Base-by-base conservation (phyloP, 352 stramenopile species). In the Phytopythium montanum region DNA sequence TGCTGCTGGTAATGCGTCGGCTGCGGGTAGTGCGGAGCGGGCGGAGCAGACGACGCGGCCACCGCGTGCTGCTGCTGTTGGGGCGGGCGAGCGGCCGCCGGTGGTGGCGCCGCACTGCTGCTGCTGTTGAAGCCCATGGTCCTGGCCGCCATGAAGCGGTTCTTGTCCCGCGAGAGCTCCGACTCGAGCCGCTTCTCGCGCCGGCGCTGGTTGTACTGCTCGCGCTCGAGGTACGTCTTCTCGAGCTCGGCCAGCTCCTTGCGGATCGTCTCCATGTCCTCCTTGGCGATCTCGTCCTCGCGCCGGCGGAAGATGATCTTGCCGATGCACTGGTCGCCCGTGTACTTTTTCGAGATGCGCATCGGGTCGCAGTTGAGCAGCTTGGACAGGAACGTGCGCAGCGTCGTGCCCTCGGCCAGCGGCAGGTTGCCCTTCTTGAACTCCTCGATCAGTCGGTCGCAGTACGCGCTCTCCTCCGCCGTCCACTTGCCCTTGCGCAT, bases 261-360 rank as follows among this genome's bases (percentile, higher is more conserved):
- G 1, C 83, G 78, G 49, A 91, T 96, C 12, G 54, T 69, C 58
- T 92, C 82, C 69, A 92, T 80, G 44, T 95, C 84, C 8, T 90
- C 84, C 49, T 90, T 88, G 3, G 82, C 66, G 13, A 92, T 69
- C n/a, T 90, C 77, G 49, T 91, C 81, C 56, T 91, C 86, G 33
- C 85, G 72, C 33, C 82, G 70, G 10, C 84, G 77, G 56, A 92
- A 93, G 62, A 79, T 74, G 46, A 92, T 87, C 73, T 99, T 99
- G 66, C 97, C 96, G 61, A 99, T 99, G 65, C 95, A 99, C 65
- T 99, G 98, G 59, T 92, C 88, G 16, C 97, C 97, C 51, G 98
- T 98, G 66, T 99, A 99, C 75, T 99, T 99, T 69, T 99, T 99
- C 0, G 94, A 98, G 58, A 99, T 99, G 16, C 97, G 80, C 97